phyloP scores from a whole-genome alignment of 2,329 filamentous ascomycete genomes.

The Capronia americana region DNA sequence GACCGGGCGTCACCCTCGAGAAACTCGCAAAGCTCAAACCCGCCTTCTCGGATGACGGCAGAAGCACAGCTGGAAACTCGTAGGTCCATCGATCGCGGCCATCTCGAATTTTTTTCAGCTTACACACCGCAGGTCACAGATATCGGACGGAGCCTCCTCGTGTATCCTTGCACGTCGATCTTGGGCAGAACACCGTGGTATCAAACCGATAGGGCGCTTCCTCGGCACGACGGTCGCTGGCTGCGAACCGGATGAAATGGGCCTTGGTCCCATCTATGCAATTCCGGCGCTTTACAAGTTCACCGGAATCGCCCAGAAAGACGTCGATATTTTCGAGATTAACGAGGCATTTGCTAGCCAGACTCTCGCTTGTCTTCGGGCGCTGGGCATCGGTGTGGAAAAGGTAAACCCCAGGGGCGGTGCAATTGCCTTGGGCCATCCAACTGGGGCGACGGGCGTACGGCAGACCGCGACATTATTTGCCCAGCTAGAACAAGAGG shows the following conservation, averaged over 20 bases:
- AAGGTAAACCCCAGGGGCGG: conserved; percentile 90
- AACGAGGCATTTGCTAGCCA: conserved; percentile 99
- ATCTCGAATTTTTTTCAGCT: conserved; percentile 59
- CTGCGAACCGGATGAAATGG: conserved; percentile 93
- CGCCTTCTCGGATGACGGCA: conserved; percentile 89
- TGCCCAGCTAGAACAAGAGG: conserved; percentile 1
- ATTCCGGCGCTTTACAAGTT: conserved; percentile 81
- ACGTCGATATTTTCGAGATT: conserved; percentile 88
- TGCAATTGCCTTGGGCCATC: conserved; percentile 70
- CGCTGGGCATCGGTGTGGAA: conserved; percentile 66
- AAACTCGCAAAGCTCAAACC: conserved; percentile 80
- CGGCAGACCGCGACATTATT: conserved; percentile 6
- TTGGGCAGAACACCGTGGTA: conserved; percentile 82
- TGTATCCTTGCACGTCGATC: conserved; percentile 73
- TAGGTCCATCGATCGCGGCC: conserved; percentile 76
- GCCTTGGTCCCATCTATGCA: conserved; percentile 57
- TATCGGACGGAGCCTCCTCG: conserved; percentile 34
- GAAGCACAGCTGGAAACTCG: conserved; percentile 92
- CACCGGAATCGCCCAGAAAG: conserved; percentile 74
- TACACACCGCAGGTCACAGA: conserved; percentile 40
- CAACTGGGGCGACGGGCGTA: conserved; percentile 1
- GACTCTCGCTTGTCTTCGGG: conserved; percentile 89
- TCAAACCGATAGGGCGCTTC: conserved; percentile 92
- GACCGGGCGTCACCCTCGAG: conserved; percentile 87
- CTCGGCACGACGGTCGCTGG: conserved; percentile 90